Conservation (phyloP, 1,284 basidiomycete genomes). For the Cutaneotrichosporon sp. region DNA sequence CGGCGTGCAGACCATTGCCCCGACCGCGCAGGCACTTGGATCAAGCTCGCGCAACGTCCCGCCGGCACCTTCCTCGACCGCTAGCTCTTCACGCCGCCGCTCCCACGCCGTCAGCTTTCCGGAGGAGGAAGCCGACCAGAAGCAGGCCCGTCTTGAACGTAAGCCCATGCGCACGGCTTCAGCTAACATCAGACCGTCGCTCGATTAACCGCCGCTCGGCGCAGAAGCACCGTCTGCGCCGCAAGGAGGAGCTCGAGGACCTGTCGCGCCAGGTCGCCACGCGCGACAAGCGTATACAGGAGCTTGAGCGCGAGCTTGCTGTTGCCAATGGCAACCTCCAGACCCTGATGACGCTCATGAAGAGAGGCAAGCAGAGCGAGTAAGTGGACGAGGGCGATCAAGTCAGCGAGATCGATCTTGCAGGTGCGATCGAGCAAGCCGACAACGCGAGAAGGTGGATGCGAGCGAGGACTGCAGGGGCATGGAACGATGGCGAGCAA, state of each 20-base stretch:
- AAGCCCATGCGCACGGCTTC: neutral
- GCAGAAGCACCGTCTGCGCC: constrained; percentile 27
- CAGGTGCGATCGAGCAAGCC: too few species aligned
- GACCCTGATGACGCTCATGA: constrained; percentile 12
- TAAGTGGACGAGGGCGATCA: neutral
- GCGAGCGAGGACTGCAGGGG: neutral
- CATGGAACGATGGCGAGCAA: too few species aligned
- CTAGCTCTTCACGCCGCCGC: constrained; percentile 4
- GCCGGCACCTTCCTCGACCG: neutral
- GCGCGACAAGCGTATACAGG: constrained; percentile 18
- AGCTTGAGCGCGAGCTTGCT: constrained; percentile 23
- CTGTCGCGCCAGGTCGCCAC: constrained; percentile 18
- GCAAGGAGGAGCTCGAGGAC: constrained; percentile 28
- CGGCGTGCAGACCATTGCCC: constrained; percentile 19
- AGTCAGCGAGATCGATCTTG: too few species aligned
- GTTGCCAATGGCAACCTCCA: constrained; percentile 17
- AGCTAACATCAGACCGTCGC: constrained; percentile 23
- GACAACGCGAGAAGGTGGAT: too few species aligned
- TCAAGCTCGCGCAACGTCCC: constrained; percentile 10
- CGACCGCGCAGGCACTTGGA: constrained; percentile 14
- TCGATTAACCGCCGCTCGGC: constrained; percentile 30
- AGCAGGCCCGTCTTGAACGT: constrained; percentile 24
- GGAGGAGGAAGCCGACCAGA: constrained; percentile 18
- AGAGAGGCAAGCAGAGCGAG: constrained; percentile 1
- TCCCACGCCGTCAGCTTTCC: constrained; percentile 5